These are phyloP conservation scores for Saccharomycopsis phalli DNA, from an alignment of 1,139 yeast genomes.

Conservation along the genomic window DNA sequence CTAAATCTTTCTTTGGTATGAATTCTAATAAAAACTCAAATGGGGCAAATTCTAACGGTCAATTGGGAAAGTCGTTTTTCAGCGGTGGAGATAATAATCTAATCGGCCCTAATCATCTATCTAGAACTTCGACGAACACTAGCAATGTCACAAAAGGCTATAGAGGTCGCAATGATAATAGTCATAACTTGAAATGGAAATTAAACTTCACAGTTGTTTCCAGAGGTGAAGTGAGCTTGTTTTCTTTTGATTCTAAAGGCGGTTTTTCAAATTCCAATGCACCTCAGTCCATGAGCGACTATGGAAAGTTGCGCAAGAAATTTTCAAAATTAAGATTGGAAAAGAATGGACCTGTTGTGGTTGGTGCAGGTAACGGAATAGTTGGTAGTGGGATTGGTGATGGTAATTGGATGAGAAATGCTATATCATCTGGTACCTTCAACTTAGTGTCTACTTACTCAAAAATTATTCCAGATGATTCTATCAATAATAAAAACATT, in stretches of 20 bases:
- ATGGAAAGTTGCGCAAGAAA: slow-evolving; percentile 17
- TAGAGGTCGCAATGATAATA: not conserved
- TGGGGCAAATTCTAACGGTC: slow-evolving; percentile 2
- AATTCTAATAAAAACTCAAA: slow-evolving; percentile 1
- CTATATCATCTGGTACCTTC: slow-evolving; percentile 15
- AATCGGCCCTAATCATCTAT: not conserved
- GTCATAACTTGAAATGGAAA: slow-evolving; percentile 17
- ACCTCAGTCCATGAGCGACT: slow-evolving; percentile 1
- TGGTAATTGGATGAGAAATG: slow-evolving; percentile 21
- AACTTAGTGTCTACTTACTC: slow-evolving; percentile 19
- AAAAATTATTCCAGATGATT: slow-evolving; percentile 19
- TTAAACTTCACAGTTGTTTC: slow-evolving; percentile 20
- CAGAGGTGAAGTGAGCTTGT: slow-evolving; percentile 19
- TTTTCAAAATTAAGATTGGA: slow-evolving; percentile 18
- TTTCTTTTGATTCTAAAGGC: slow-evolving; percentile 15
- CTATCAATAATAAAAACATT: slow-evolving; percentile 12
- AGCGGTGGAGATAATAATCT: slow-evolving; percentile 1
- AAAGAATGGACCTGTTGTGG: slow-evolving; percentile 25
- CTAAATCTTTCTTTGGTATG: slow-evolving; percentile 15
- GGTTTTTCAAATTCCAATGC: slow-evolving; percentile 1
- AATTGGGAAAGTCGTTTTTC: slow-evolving; percentile 11
- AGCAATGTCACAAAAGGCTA: slow-evolving; percentile 4
- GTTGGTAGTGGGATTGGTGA: slow-evolving; percentile 18
- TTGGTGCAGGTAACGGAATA: slow-evolving; percentile 27
- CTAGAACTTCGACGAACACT: slow-evolving; percentile 14